Evolutionary conservation across 805 yeast species (phyloP), one percentile per base, ranked within the genome.

Genomic region (Naumovozyma castellii): DNA sequence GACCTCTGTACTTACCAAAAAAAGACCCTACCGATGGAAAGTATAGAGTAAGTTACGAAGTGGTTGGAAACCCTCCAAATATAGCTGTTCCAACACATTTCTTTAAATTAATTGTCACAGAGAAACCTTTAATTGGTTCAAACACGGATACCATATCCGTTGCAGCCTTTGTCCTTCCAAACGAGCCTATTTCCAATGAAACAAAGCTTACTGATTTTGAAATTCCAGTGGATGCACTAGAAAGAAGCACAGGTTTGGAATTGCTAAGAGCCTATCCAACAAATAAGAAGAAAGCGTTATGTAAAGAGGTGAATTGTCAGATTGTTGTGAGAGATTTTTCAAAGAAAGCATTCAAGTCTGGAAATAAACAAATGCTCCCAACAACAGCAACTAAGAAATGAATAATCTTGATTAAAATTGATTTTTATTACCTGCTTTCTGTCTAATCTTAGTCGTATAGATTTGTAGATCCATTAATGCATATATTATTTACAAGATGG

Each of bases 31-130:
- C 59, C 2, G 95, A 88, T 56, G 96, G 94, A 3, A 90, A 90
- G 59, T 84, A 67, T 60, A 72, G 81, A 47, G 95, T 92, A 15
- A 66, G 73, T 2, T 92, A 90, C 62, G 97, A 92, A 63, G 84
- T 92, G 32, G 85, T 92, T 57, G 98, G 98, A 2, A 84, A 86
- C 51, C 98, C 98, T 9, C 97, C 98, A 37, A 84, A 76, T 53
- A 72, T 92, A 39, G 97, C 98, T 0, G 98, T 92, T 9, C 98
- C 98, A 18, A 92, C 98, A 0, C 98, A 92, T 61, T 92, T 92
- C 56, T 92, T 80, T 73, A 92, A 92, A 65, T 65, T 92, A 43
- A 67, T 92, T 40, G 84, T 92, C 35, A 97, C 92, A 6, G 97
- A 92, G 59, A 62, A 66, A 14, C 71, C 76, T 3, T 57, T 51